Base-by-base conservation (phyloP, 129 eudicot species). In the Solidago caesia region DNA sequence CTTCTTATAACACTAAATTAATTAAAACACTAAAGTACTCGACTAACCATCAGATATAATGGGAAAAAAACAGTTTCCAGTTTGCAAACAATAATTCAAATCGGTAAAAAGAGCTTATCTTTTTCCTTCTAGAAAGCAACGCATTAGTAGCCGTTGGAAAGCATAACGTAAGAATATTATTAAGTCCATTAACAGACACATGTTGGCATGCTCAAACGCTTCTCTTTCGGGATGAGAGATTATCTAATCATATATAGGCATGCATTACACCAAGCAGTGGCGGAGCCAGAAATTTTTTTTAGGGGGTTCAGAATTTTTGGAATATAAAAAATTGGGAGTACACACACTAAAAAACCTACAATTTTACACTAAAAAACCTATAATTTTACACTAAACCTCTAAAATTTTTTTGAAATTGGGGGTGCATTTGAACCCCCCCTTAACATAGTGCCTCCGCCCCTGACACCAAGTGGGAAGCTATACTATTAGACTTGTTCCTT, bases 1-100 rank as follows among this genome's bases (percentile, higher is more conserved):
- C 67, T 62, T 33, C 67, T 29, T 62, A n/a, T 62, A 62, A 56
- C 61, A 56, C 61, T 21, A 25, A 56, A 7, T 62, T 15, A 26
- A 43, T 21, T 25, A 64, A 44, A 41, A 64, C 2, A 48, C 13
- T 12, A 6, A 42, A 41, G 43, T 64, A 42, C 69, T 64, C 39
- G 7, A 29, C 29, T 10, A 62, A 33, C 44, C n/a, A 60, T 60
- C 43, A 60, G 26, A 7, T 21, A 60, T 6, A 56, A 56, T 25
- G 27, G 11, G 15, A 0, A 56, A 6, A 56, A 2, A 56, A 56
- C 21, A 56, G 6, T 16, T 56, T 4, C 61, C 15, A 15, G 10
- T 25, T 29, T 13, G 8, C 27, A 62, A 62, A 27, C 21, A 39
- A 62, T 62, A 62, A 26, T n/a, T 33, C 67, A 5, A 3, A 62